Percentiles rank a stretch among this genome's conserved stretches.
Conservation (phyloP, 2,329 filamentous ascomycete species). For the Gnomoniopsis sp. region DNA sequence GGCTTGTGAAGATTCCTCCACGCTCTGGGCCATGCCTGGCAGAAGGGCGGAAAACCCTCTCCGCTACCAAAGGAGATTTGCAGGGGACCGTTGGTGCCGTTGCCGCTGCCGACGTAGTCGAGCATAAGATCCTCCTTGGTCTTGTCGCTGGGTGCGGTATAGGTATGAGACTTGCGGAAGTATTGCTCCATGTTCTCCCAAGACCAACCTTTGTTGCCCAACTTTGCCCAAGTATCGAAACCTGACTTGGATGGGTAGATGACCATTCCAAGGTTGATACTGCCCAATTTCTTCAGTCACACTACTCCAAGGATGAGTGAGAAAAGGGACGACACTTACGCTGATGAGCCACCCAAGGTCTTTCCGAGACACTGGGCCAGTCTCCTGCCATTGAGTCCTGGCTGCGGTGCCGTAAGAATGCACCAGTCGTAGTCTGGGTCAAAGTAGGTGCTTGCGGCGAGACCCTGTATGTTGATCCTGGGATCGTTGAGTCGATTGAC, state of each 20-base stretch:
- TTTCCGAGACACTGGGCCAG: slow-evolving; percentile 8
- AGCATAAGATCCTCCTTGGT: slow-evolving; percentile 26
- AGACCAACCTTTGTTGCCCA: slow-evolving; percentile 27
- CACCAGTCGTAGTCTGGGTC: slow-evolving; percentile 39
- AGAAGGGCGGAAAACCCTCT: slow-evolving; percentile 29
- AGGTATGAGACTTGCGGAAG: slow-evolving; percentile 31
- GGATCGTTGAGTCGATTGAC: slow-evolving; percentile 31
- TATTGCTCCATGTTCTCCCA: slow-evolving; percentile 29
- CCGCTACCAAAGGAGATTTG: slow-evolving; percentile 31
- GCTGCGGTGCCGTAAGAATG: slow-evolving; percentile 32
- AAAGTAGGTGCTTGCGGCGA: slow-evolving; percentile 29
- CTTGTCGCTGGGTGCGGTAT: slow-evolving; percentile 25
- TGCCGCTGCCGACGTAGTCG: slow-evolving; percentile 27
- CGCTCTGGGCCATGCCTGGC: slow-evolving; percentile 34
- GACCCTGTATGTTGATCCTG: slow-evolving; percentile 34
- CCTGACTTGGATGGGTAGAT: slow-evolving; percentile 24
- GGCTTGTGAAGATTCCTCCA: slow-evolving; percentile 25
- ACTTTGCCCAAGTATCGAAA: slow-evolving; percentile 26
- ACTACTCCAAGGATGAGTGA: no score
- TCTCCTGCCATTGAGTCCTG: slow-evolving; percentile 1
- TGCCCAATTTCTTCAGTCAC: not conserved
- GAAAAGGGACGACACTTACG: not conserved
- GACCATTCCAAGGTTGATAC: slow-evolving; percentile 27
- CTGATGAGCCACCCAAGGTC: slow-evolving; percentile 7
- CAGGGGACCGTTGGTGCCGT: slow-evolving; percentile 31